A percentile compares a stretch with the other conserved stretches of the same genome.
These are phyloP conservation scores for Alternaria consortialis DNA, from an alignment of 2,329 filamentous ascomycete genomes.

Conservation along the genomic window DNA sequence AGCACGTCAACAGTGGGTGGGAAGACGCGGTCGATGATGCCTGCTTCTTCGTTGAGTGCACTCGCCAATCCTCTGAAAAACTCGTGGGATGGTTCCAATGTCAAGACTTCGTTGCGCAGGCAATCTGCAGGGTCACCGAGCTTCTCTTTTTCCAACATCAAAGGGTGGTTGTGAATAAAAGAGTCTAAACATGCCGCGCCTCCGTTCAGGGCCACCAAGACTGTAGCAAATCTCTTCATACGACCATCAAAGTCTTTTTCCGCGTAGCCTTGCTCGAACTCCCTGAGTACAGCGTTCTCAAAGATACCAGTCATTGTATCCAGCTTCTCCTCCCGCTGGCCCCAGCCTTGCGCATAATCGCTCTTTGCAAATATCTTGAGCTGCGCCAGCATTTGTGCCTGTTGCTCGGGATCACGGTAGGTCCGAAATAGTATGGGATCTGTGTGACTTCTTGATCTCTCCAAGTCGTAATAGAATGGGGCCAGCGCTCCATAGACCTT, in stretches of 20 bases:
- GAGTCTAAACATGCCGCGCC: conserved; percentile 80
- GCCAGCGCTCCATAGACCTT: conserved; percentile 88
- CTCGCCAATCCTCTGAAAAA: conserved; percentile 81
- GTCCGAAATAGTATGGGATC: conserved; percentile 86
- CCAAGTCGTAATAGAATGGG: conserved; percentile 88
- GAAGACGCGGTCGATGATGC: conserved; percentile 84
- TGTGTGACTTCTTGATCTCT: conserved; percentile 73
- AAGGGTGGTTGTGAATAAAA: conserved; percentile 87
- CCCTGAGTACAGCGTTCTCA: conserved; percentile 86
- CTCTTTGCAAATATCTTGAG: conserved; percentile 79
- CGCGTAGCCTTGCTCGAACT: conserved; percentile 93
- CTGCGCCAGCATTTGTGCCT: conserved; percentile 88
- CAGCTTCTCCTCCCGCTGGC: conserved; percentile 75
- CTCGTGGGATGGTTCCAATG: conserved; percentile 78
- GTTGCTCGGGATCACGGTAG: conserved; percentile 86
- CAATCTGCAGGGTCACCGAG: conserved; percentile 82
- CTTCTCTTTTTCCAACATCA: conserved; percentile 77
- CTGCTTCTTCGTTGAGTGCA: conserved; percentile 83
- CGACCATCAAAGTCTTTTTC: conserved; percentile 85
- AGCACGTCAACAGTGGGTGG: conserved; percentile 74
- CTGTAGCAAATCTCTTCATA: conserved; percentile 89
- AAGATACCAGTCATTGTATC: conserved; percentile 81
- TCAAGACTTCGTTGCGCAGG: conserved; percentile 75
- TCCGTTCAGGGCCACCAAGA: conserved; percentile 83
- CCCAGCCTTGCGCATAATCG: conserved; percentile 80